Evolutionary conservation across 306 rosid genomes (phyloP).

Genomic region (Dalbergia cochinchinensis): DNA sequence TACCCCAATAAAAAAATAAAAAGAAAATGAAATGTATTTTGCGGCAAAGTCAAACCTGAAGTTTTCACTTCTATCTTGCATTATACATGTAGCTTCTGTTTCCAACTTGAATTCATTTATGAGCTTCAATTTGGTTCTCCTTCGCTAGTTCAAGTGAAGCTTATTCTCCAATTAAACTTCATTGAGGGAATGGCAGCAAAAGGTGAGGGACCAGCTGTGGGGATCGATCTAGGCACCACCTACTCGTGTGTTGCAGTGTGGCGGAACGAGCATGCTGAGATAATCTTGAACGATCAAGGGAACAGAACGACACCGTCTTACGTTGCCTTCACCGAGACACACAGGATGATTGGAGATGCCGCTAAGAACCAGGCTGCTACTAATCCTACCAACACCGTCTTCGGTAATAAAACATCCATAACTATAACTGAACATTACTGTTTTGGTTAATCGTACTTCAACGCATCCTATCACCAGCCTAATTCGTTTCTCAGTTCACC

Average conservation of each 20-base stretch:
- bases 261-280: conserved; percentile 59
- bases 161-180: neutral
- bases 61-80: too few relatives aligned
- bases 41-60: too few relatives aligned
- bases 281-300: conserved; percentile 69
- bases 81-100: too few relatives aligned
- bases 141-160: too few relatives aligned
- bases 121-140: too few relatives aligned
- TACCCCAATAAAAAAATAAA: too few relatives aligned
- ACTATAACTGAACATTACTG: neutral
- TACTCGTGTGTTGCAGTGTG: conserved; percentile 63
- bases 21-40: too few relatives aligned
- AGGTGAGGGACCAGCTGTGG: neutral
- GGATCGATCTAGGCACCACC: conserved; percentile 32
- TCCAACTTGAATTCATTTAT: too few relatives aligned
- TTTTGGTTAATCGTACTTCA: neutral
- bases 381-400: conserved; percentile 63
- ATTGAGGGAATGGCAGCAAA: neutral
- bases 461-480: neutral
- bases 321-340: conserved; percentile 57
- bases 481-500: too few relatives aligned
- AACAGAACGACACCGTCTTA: conserved; percentile 65
- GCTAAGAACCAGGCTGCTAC: conserved; percentile 63
- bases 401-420: conserved; percentile 42
- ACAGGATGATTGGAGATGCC: conserved; percentile 64